These are phyloP conservation scores for Melanogaster broomeanus DNA, from an alignment of 768 basidiomycete genomes.

Conservation along the genomic window DNA sequence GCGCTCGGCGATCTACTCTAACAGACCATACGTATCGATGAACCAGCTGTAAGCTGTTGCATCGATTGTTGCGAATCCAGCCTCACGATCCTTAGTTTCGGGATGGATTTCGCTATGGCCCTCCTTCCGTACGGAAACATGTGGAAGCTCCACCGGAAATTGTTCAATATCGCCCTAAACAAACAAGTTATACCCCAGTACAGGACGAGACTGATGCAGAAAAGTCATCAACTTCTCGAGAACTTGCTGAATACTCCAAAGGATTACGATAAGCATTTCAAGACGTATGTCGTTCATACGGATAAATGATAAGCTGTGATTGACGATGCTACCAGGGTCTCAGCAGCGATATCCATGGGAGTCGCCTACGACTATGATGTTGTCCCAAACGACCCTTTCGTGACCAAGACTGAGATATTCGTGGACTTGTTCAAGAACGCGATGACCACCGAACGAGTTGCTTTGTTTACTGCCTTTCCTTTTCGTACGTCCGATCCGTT, in stretches of 20 bases:
- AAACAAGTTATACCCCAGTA: constrained; percentile 13
- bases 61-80: neutral
- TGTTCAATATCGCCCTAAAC: constrained; percentile 22
- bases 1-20: constrained; percentile 29
- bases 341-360: constrained; percentile 24
- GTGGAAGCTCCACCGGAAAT: constrained; percentile 34
- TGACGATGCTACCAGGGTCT: constrained; percentile 15
- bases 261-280: constrained; percentile 16
- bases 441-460: constrained; percentile 24
- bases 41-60: constrained; percentile 18
- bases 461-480: constrained; percentile 22
- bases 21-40: constrained; percentile 23
- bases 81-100: constrained; percentile 17
- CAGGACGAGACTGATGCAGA: constrained; percentile 12
- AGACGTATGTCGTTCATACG: constrained; percentile 21
- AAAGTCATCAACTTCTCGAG: constrained; percentile 22
- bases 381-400: constrained; percentile 25
- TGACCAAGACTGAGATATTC: constrained; percentile 16
- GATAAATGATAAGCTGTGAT: neutral
- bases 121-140: constrained; percentile 30
- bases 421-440: constrained; percentile 7
- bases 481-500: constrained; percentile 18
- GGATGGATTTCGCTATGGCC: constrained; percentile 30
- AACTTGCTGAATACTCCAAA: constrained; percentile 21
- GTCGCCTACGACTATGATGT: constrained; percentile 28